Conservation (phyloP, 352 stramenopile genomes). For the Pythium rishiriense region DNA sequence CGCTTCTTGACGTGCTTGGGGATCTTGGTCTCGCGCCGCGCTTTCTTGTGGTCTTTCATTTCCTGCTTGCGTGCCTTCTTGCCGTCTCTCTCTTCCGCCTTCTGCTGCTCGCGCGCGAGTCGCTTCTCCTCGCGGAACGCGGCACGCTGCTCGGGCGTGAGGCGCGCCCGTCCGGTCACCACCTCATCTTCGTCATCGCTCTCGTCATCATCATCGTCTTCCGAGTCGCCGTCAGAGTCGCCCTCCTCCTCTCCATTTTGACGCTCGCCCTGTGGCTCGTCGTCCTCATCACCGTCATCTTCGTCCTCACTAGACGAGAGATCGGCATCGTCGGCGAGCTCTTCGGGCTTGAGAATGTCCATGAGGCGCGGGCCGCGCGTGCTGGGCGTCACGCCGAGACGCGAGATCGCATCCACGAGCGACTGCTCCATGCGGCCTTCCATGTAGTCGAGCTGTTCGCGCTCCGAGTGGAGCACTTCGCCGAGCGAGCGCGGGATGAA, state of each 20-base stretch:
- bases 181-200: conserved; percentile 48
- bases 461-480: conserved; percentile 90
- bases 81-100: conserved; percentile 55
- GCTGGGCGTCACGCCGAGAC: conserved; percentile 54
- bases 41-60: conserved; percentile 92
- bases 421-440: conserved; percentile 86
- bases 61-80: conserved; percentile 96
- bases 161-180: conserved; percentile 35
- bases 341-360: conserved; percentile 69
- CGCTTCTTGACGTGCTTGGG: conserved; percentile 99
- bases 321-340: conserved; percentile 45
- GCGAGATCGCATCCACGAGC: conserved; percentile 76
- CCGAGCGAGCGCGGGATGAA: conserved; percentile 95
- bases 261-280: conserved; percentile 61
- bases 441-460: conserved; percentile 83
- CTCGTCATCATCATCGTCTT: conserved; percentile 27
- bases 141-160: conserved; percentile 84
- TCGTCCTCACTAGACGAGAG: conserved; percentile 40
- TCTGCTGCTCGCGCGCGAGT: conserved; percentile 57
- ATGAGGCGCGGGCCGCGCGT: conserved; percentile 58
- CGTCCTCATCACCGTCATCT: conserved; percentile 62
- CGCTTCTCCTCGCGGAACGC: conserved; percentile 85
- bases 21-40: conserved; percentile 96
- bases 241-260: conserved; percentile 37
- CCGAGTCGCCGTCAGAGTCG: background rate